A percentile compares a stretch with the other conserved stretches of the same genome.
Conservation (phyloP, 805 yeast genomes). For the Kodamaea leandrae region DNA sequence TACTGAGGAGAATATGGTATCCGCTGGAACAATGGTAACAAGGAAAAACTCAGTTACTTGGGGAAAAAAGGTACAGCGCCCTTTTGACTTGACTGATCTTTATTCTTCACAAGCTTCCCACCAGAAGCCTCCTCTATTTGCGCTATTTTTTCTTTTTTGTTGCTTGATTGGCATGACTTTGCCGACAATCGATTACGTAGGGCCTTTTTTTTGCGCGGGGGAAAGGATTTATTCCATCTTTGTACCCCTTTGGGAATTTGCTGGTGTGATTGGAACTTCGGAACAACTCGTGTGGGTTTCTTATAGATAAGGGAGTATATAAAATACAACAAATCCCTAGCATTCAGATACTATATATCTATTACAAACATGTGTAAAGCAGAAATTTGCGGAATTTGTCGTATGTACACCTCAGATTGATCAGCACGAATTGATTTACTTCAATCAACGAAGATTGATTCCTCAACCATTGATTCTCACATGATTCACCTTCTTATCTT, state of each 20-base stretch:
- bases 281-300: constrained; percentile 1
- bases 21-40: too few relatives aligned
- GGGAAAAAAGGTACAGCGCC: too few relatives aligned
- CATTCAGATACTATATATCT: background rate
- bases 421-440: background rate
- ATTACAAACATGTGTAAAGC: constrained; percentile 30
- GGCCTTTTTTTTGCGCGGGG: background rate
- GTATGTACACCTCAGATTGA: constrained; percentile 12
- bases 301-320: constrained; percentile 7
- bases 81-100: too few relatives aligned
- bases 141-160: background rate
- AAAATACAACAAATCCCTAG: background rate
- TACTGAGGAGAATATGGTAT: too few relatives aligned
- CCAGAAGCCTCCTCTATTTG: too few relatives aligned
- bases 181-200: background rate
- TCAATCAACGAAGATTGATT: too few relatives aligned
- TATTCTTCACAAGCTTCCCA: too few relatives aligned
- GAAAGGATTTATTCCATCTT: constrained; percentile 1
- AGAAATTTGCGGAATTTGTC: constrained; percentile 39
- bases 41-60: too few relatives aligned
- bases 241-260: constrained; percentile 3
- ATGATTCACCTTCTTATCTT: constrained; percentile 4
- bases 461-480: background rate
- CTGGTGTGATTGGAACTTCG: constrained; percentile 4
- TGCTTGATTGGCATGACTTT: constrained; percentile 1